phyloP scores from a whole-genome alignment of 2,329 filamentous ascomycete genomes.

The Apiospora marii region DNA sequence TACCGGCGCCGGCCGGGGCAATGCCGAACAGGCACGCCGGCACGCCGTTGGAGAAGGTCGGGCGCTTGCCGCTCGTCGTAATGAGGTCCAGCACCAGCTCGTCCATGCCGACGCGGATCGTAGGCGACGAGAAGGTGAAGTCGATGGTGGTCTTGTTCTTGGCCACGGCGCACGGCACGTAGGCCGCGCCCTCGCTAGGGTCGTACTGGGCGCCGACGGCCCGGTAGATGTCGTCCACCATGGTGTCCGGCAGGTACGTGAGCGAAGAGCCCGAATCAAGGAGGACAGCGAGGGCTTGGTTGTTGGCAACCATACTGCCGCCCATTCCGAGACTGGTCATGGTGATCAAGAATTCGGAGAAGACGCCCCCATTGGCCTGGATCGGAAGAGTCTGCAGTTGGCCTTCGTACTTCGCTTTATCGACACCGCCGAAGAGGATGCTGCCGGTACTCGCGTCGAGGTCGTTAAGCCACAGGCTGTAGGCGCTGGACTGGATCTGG shows the following conservation, averaged over 20 bases:
- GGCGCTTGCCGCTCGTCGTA: conserved; percentile 53
- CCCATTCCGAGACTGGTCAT: conserved; percentile 65
- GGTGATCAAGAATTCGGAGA: conserved; percentile 72
- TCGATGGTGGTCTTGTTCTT: conserved; percentile 51
- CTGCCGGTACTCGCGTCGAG: conserved; percentile 69
- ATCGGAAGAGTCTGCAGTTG: conserved; percentile 72
- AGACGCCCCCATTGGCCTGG: conserved; percentile 59
- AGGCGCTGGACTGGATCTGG: conserved; percentile 71
- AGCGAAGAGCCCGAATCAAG: conserved; percentile 76
- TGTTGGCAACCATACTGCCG: conserved; percentile 49
- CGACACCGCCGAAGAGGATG: conserved; percentile 79
- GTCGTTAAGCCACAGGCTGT: conserved; percentile 80
- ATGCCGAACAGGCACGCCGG: conserved; percentile 74
- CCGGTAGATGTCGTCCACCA: conserved; percentile 55
- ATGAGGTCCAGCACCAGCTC: conserved; percentile 66
- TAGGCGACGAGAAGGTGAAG: conserved; percentile 62
- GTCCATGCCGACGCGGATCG: conserved; percentile 63
- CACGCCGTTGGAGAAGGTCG: conserved; percentile 60
- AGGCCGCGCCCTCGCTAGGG: conserved; percentile 59
- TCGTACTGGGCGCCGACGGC: conserved; percentile 58
- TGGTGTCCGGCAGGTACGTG: conserved; percentile 68
- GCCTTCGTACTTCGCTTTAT: conserved; percentile 70
- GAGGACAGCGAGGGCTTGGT: conserved; percentile 67
- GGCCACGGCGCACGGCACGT: conserved; percentile 66
- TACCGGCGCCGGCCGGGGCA: conserved; percentile 60